Evolutionary conservation across 106 monocot genomes (phyloP), one percentile per base, ranked within the genome.

Genomic region (Dioscorea zingiberensis): DNA sequence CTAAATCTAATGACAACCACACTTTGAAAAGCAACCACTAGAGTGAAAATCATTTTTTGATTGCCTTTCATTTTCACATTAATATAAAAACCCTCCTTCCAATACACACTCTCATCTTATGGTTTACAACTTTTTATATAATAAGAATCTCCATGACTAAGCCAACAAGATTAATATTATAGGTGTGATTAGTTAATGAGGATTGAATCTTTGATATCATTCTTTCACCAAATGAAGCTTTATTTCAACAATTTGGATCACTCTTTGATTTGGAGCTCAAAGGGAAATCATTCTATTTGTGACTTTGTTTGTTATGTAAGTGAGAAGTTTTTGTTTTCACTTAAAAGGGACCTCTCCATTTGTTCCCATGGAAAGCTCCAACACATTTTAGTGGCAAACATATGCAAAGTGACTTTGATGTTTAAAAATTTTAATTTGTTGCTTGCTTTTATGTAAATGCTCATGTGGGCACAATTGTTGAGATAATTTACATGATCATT

Each of bases 1-100:
- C 54, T 21, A 66, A 66, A 66, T 54, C 54, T 53, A 53, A 66
- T 54, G 47, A 38, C 38, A 38, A 66, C 66, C 54, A 66, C 66
- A 66, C 27, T 54, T 54, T 21, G 28, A 16, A 30, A 60, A 30
- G 51, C 10, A 53, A 53, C n/a, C 51, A 16, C 19, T 53, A 19
- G 16, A 53, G 16, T 53, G 51, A 38, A 38, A 53, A 53, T 19
- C 51, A 53, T 53, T 13, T 53, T 4, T 53, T 19, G 15, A 53
- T 53, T 53, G 51, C 13, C 19, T 53, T 53, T 19, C 51, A 16
- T 19, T 18, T 53, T 19, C 51, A 53, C 51, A 53, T 53, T 18
- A 53, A 18, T 53, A 53, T 4, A 53, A 38, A 38, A 38, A n/a
- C n/a, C n/a, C n/a, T n/a, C n/a, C n/a, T n/a, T n/a, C n/a, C n/a